Base-by-base conservation (phyloP, 345 rosid genomes). In the Salix caprea region DNA sequence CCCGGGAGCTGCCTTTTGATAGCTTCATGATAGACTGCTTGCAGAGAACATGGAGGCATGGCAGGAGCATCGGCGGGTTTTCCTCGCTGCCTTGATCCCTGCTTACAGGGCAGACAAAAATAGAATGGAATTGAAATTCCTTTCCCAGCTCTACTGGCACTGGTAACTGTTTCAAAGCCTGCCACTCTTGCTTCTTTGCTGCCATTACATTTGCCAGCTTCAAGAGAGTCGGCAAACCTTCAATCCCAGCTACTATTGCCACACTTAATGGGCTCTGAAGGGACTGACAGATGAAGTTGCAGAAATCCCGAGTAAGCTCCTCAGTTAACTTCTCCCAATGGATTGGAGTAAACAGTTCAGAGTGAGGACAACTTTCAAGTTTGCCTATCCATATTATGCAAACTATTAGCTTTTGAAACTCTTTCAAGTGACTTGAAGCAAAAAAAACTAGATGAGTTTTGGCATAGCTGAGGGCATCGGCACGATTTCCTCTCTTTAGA, bases 101-200 rank as follows among this genome's bases (percentile, higher is more conserved):
- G 24, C 91, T 88, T 42, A 91, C 92, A 0, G 96, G 96, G 62
- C 94, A 91, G 32, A 88, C 92, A 67, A 91, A 91, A 81, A 89
- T 77, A 0, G 96, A 90, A 78, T 91, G 96, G 71, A 90, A 90
- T 85, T 90, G 96, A 70, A 86, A 88, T 65, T 86, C 91, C 79
- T 71, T 88, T 24, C 88, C 87, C 75, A 88, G 71, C 65, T 91
- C 94, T 72, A 90, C 76, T 1, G 92, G 92, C 72, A 88, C 87
- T 0, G 91, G 91, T 80, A 91, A 75, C 58, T 90, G 90, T 71
- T 88, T 86, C 91, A 88, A 85, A 26, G 86, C 78, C 71, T 73
- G 90, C 92, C 91, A 90, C 67, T 91, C 92, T 61, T 83, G 89
- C 83, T 81, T 90, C 80, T 87, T 91, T n/a, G 85, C 91, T 21